Evolutionary conservation across 306 rosid genomes (phyloP), one percentile per base, ranked within the genome.

Genomic region (Ziziphus jujuba): DNA sequence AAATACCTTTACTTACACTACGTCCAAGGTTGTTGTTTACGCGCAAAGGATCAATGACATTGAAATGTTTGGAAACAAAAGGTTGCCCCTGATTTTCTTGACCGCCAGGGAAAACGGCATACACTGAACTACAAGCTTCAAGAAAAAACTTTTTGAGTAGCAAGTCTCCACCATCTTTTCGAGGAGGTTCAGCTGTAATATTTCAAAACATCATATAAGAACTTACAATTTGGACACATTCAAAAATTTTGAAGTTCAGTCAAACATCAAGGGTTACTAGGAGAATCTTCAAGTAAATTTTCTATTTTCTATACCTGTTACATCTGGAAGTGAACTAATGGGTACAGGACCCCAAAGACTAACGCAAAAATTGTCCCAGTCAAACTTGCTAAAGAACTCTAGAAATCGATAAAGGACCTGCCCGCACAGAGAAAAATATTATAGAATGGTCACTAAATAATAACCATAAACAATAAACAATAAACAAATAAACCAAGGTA

Each of bases 271-370:
- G 44, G 44, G 55, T 48, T 67, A 33, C 38, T 17, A 66, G 13
- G 63, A 36, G 9, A 69, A 59, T 45, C 64, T 63, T 59, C 59
- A 57, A 63, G 58, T 52, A 54, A 43, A 64, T 56, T 70, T 56
- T 74, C 74, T 31, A 35, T 56, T 70, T 56, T 74, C 74, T 31
- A 31, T 85, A 95, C 99, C 97, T 85, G 95, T 77, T 62, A 88
- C 91, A 84, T 95, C 97, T 59, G 99, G 99, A 45, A 95, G 99
- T n/a, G 89, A 82, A 81, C 79, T 70, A 70, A 84, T 81, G 61
- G 95, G 91, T 20, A 95, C 99, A 48, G 99, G 99, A 72, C 99
- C 99, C 95, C 96, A 85, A 45, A 95, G 78, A 75, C 99, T 95
- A 64, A 95, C 95, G 24, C 99, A 95, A 72, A 85, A 95, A 75